Conservation (phyloP, 164 flowering plant genomes). For the Magnolia officinalis region DNA sequence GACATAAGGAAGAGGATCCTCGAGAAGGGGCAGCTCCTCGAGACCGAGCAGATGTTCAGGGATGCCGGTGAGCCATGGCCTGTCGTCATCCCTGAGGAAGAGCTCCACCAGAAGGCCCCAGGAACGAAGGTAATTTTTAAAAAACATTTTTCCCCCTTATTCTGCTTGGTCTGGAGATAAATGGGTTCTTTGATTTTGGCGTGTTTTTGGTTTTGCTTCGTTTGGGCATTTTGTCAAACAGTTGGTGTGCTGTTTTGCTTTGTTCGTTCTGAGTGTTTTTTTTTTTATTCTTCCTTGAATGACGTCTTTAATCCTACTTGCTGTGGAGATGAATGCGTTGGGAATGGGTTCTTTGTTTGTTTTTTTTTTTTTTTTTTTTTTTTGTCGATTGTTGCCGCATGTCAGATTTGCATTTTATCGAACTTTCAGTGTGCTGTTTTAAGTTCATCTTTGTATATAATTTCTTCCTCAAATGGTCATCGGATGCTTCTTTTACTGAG, state of each 20-base stretch:
- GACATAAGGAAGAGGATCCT: slow-evolving; percentile 59
- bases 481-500: too few relatives aligned
- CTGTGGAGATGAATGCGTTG: too few relatives aligned
- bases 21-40: slow-evolving; percentile 71
- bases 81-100: slow-evolving; percentile 74
- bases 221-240: neutral
- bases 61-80: slow-evolving; percentile 94
- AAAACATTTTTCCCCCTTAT: neutral
- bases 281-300: too few relatives aligned
- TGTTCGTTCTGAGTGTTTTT: neutral
- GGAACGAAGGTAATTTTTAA: slow-evolving; percentile 70
- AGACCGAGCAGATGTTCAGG: slow-evolving; percentile 91
- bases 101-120: slow-evolving; percentile 47
- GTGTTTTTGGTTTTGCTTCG: neutral
- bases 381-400: neutral
- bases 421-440: neutral
- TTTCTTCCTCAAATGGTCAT: too few relatives aligned
- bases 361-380: too few relatives aligned
- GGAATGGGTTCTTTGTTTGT: too few relatives aligned
- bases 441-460: too few relatives aligned
- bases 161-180: neutral
- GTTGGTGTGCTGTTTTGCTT: neutral
- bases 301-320: too few relatives aligned
- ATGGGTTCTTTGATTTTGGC: too few relatives aligned
- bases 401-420: neutral